A percentile compares a stretch with the other conserved stretches of the same genome.
Conservation (phyloP, 2,329 filamentous ascomycete genomes). For the Cladosporium sp. region DNA sequence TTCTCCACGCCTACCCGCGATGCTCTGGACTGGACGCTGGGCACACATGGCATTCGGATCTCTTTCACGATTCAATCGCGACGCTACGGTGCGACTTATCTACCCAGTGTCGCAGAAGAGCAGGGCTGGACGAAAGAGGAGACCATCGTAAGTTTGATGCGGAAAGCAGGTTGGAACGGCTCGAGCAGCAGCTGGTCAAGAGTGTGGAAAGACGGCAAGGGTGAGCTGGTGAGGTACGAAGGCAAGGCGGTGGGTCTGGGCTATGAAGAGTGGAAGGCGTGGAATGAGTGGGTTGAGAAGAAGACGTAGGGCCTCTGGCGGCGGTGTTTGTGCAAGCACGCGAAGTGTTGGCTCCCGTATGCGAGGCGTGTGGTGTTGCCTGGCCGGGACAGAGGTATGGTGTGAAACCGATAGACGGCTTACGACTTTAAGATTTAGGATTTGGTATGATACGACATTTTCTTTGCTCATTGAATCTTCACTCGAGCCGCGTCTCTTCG, state of each 20-base stretch:
- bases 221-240: conserved; percentile 77
- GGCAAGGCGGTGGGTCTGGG: conserved; percentile 69
- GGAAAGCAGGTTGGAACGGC: conserved; percentile 89
- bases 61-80: conserved; percentile 70
- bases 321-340: not conserved
- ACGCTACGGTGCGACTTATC: conserved; percentile 79
- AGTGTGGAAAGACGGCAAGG: conserved; percentile 69
- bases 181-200: conserved; percentile 36
- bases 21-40: conserved; percentile 79
- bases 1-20: conserved; percentile 58
- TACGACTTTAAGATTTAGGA: conserved; percentile 1
- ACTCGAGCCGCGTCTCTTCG: too few relatives aligned
- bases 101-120: conserved; percentile 86
- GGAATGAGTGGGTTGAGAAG: conserved; percentile 66
- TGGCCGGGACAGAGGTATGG: not conserved
- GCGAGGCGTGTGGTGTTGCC: conserved; percentile 2
- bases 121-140: conserved; percentile 96
- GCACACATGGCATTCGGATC: conserved; percentile 80
- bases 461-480: too few relatives aligned
- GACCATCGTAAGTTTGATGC: conserved; percentile 81
- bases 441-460: not conserved
- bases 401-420: conserved; percentile 2
- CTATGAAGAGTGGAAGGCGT: conserved; percentile 72
- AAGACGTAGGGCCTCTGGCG: not conserved
- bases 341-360: not conserved